Evolutionary conservation across 169 alveolate genomes (phyloP).

Genomic region (Theileria orientalis): DNA sequence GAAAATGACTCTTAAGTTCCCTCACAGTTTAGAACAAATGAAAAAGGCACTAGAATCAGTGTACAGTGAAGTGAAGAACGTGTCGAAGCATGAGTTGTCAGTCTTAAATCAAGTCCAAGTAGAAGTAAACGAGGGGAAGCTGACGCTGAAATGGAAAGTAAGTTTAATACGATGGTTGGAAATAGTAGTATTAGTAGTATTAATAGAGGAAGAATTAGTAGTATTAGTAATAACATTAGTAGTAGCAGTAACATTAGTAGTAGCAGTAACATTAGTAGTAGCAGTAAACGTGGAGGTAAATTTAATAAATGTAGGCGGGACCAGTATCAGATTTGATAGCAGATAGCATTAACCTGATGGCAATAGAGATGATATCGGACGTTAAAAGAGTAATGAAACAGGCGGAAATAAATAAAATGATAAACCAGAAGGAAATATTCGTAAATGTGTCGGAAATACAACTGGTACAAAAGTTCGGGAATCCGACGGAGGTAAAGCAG

Average conservation of each 20-base stretch:
- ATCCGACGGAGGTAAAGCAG: conserved; percentile 28
- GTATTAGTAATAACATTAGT: too few relatives aligned
- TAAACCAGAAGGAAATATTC: conserved; percentile 20
- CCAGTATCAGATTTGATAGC: conserved; percentile 77
- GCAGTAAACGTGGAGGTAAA: conserved; percentile 44
- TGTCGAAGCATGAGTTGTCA: background rate
- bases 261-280: too few relatives aligned
- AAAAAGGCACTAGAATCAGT: conserved; percentile 52
- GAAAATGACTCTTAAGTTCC: conserved; percentile 62
- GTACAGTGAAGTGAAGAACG: conserved; percentile 57
- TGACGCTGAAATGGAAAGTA: conserved; percentile 40
- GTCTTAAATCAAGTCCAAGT: conserved; percentile 34
- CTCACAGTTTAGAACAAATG: conserved; percentile 50
- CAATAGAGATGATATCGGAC: conserved; percentile 55
- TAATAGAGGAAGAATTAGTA: too few relatives aligned
- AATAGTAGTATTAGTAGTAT: too few relatives aligned
- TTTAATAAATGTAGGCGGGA: conserved; percentile 45
- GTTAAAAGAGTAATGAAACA: conserved; percentile 4
- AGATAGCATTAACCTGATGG: conserved; percentile 72
- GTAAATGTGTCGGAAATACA: conserved; percentile 33
- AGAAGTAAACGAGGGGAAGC: conserved; percentile 2
- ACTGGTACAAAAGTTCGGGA: conserved; percentile 49
- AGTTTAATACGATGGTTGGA: background rate
- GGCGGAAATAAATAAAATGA: background rate
- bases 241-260: too few relatives aligned